Evolutionary conservation across 495 filamentous ascomycete species (phyloP), one percentile per base, ranked within the genome.

Genomic region (Penicillium arizonense): DNA sequence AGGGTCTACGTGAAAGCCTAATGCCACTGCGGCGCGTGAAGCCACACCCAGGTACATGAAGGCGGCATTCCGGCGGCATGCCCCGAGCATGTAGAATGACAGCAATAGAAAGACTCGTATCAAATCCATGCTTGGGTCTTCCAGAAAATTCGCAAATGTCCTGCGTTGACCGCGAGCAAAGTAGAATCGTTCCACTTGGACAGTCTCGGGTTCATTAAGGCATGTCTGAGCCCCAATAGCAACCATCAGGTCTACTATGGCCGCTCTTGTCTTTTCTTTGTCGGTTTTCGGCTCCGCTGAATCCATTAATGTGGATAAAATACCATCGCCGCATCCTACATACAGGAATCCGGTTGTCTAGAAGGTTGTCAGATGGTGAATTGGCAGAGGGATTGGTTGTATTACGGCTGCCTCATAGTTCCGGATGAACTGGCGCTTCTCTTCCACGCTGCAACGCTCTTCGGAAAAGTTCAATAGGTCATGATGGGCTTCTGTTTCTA

Each of bases 41-140:
- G 75, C 74, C 6, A 78, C 71, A 0, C 75, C 75, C 32, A 78
- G 41, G 32, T 77, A 77, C 74, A 78, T 76, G 51, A 76, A 78
- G 7, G 75, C 74, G 4, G 73, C 68, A 42, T 78, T 78, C 43
- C 75, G 69, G 28, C 73, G 74, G 44, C 73, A 77, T 8, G 72
- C 70, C 1, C 75, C 75, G 10, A 77, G 67, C 70, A 78, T 73
- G 44, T 77, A 78, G 26, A 75, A 77, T 3, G 75, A 64, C 65
- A 78, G 69, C 11, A 77, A 57, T 4, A 74, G 58, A 41, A 76
- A 78, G 1, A 64, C 52, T 10, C 73, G 65, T 3, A 76, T 61
- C 28, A 75, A 37, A 38, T 74, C 64, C 16, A 75, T 54, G 30
- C 72, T 78, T 0, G 73, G 73, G 46, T 75, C 72, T 51, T 74